Base-by-base conservation (phyloP, 192 early-diverging fungal species). In the Allomyces macrogynus region DNA sequence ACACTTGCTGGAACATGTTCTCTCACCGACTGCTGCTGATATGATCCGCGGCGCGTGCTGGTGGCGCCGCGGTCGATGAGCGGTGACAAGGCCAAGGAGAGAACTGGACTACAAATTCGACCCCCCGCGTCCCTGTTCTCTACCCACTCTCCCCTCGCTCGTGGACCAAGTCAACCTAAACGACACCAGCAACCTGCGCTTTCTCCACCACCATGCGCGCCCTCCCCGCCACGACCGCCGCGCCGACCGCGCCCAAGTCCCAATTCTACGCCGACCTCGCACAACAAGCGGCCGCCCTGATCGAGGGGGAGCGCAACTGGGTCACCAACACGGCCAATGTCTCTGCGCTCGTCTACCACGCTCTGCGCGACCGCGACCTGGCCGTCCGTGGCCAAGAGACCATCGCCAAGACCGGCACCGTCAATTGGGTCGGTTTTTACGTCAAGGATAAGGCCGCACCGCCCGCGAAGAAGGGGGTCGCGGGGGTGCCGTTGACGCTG, bases 401-500 rank as follows among this genome's bases (percentile, higher is more conserved):
- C 4, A 4, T 27, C 26, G 26, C 26, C 26, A 27, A 27, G 26
- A 66, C 44, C 74, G 75, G 60, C 65, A 79, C 79, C 22, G 83
- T 87, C 61, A 86, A 86, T 70, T 86, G 85, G 86, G 85, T 75
- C 23, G 90, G 92, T 0, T 92, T 92, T 73, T 92, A 95, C 64
- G 67, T 90, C n/a, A 65, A 76, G 0, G 75, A 87, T 42, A 57
- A 67, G 10, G 2, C 25, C 23, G 54, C 24, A 7, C 8, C 10
- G 10, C 7, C 67, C 71, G 73, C 54, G 71, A 70, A 24, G 71
- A 69, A 44, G 14, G 67, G 3, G 63, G 25, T 66, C 23, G 23
- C 44, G 23, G 60, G 69, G 16, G 63, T 71, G n/a, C 65, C 93
- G 71, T 74, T 84, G 26, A 27, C 26, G 20, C 74, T 96, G 64